A percentile compares a stretch with the other conserved stretches of the same genome.
Evolutionary conservation across 2,329 filamentous ascomycete species (phyloP).

Genomic region (Alternaria ventricosa): DNA sequence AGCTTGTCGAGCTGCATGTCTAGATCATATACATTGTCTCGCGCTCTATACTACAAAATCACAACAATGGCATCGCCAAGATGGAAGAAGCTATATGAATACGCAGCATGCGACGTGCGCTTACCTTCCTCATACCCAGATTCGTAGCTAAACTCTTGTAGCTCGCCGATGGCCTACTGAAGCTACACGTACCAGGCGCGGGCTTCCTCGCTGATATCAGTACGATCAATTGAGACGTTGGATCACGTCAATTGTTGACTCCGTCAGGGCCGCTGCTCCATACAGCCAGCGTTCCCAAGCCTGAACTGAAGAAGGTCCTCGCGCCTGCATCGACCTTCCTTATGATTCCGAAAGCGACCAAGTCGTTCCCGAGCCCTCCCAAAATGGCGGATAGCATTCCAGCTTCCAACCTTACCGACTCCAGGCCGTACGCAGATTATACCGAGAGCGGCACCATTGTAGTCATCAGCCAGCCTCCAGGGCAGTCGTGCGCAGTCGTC

Average conservation of each 20-base stretch:
- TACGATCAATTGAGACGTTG: slow-evolving; percentile 45
- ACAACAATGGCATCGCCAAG: slow-evolving; percentile 31
- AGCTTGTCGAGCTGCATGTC: background rate
- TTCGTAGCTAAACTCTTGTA: slow-evolving; percentile 19
- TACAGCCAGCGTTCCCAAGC: slow-evolving; percentile 23
- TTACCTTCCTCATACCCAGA: background rate
- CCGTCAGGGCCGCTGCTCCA: slow-evolving; percentile 35
- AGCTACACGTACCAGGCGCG: slow-evolving; percentile 69
- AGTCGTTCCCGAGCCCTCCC: slow-evolving; percentile 47
- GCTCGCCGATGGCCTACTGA: slow-evolving; percentile 72
- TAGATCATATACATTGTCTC: background rate
- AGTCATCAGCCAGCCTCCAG: slow-evolving; percentile 69
- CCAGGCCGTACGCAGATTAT: slow-evolving; percentile 72
- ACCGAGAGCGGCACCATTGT: slow-evolving; percentile 66
- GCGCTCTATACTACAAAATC: background rate
- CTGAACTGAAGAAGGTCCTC: slow-evolving; percentile 44
- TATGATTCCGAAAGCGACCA: slow-evolving; percentile 65
- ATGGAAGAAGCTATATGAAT: slow-evolving; percentile 42
- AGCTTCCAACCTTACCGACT: slow-evolving; percentile 32
- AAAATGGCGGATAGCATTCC: slow-evolving; percentile 41
- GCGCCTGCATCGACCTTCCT: slow-evolving; percentile 67
- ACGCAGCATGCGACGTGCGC: slow-evolving; percentile 45
- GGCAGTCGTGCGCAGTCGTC: slow-evolving; percentile 72
- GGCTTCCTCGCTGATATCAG: slow-evolving; percentile 71
- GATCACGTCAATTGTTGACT: background rate